Evolutionary conservation across 1,284 basidiomycete species (phyloP).

Genomic region (Vanrija sp.): DNA sequence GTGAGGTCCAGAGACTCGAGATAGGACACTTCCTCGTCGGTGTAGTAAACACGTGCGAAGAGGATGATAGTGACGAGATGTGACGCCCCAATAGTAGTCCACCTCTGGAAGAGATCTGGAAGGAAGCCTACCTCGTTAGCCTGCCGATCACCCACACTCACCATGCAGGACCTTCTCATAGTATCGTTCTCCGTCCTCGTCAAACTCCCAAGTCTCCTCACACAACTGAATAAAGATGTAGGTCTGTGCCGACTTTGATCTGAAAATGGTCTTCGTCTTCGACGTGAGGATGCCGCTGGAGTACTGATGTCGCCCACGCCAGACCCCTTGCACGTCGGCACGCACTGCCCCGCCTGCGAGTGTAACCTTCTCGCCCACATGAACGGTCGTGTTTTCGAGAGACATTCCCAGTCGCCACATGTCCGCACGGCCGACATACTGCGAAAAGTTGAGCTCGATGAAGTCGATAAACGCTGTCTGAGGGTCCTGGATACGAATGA

Average conservation of each 20-base stretch:
- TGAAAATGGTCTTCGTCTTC: slow-evolving; percentile 81
- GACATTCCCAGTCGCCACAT: slow-evolving; percentile 83
- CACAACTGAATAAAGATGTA: slow-evolving; percentile 90
- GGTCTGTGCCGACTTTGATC: slow-evolving; percentile 85
- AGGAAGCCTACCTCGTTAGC: slow-evolving; percentile 57
- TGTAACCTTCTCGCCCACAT: slow-evolving; percentile 59
- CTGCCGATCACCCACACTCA: slow-evolving; percentile 21
- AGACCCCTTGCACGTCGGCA: slow-evolving; percentile 74
- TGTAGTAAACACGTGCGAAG: slow-evolving; percentile 91
- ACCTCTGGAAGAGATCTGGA: slow-evolving; percentile 74
- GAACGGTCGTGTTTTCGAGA: slow-evolving; percentile 54
- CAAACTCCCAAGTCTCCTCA: slow-evolving; percentile 94
- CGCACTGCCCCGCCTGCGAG: slow-evolving; percentile 60
- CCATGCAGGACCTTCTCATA: slow-evolving; percentile 91
- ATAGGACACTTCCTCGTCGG: slow-evolving; percentile 72
- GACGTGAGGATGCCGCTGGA: slow-evolving; percentile 76
- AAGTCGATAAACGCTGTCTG: slow-evolving; percentile 66
- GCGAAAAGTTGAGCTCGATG: slow-evolving; percentile 85
- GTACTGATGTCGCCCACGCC: slow-evolving; percentile 50
- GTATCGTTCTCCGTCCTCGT: slow-evolving; percentile 91
- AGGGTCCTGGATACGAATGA: slow-evolving; percentile 48
- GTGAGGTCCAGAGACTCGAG: slow-evolving; percentile 41
- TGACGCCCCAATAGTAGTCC: slow-evolving; percentile 78
- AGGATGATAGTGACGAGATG: slow-evolving; percentile 93
- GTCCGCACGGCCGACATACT: slow-evolving; percentile 85